These are phyloP conservation scores for Yamadazyma blattariae DNA, from an alignment of 1,139 yeast species.

Conservation along the genomic window DNA sequence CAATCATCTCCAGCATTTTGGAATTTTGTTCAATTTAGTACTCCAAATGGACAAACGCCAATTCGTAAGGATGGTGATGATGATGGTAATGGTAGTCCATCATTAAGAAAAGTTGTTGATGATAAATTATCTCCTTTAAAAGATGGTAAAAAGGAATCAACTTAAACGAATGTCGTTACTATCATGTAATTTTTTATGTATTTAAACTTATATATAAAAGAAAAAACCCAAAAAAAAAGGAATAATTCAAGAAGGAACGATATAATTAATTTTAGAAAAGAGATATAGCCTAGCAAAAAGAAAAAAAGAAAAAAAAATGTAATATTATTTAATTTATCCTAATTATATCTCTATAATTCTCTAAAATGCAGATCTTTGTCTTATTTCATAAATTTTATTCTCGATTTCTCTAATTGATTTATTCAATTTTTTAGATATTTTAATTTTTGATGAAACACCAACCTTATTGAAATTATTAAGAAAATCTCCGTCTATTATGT, in stretches of 20 bases:
- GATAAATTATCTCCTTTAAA: conserved; percentile 15
- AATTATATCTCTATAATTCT: too few relatives aligned
- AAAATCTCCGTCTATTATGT: conserved; percentile 85
- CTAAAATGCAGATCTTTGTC: conserved; percentile 47
- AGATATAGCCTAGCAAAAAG: too few relatives aligned
- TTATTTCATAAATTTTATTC: conserved; percentile 55
- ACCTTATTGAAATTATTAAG: conserved; percentile 56
- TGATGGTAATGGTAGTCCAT: conserved; percentile 39
- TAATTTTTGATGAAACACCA: conserved; percentile 34
- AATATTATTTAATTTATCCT: too few relatives aligned
- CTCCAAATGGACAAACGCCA: conserved; percentile 56
- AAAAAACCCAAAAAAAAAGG: too few relatives aligned
- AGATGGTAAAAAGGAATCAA: conserved; percentile 8
- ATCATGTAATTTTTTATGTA: not conserved
- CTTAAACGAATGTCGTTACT: not conserved
- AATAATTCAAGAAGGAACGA: not conserved
- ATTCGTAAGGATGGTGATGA: conserved; percentile 37
- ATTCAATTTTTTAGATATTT: conserved; percentile 53
- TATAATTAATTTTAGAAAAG: too few relatives aligned
- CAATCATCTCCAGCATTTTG: conserved; percentile 73
- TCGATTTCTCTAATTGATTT: conserved; percentile 59
- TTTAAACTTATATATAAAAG: too few relatives aligned
- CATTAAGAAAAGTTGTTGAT: conserved; percentile 28
- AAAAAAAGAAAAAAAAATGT: conserved; percentile 1
- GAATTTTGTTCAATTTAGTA: conserved; percentile 76